Evolutionary conservation across 805 yeast genomes (phyloP).

Genomic region (Suhomyces vadensis): DNA sequence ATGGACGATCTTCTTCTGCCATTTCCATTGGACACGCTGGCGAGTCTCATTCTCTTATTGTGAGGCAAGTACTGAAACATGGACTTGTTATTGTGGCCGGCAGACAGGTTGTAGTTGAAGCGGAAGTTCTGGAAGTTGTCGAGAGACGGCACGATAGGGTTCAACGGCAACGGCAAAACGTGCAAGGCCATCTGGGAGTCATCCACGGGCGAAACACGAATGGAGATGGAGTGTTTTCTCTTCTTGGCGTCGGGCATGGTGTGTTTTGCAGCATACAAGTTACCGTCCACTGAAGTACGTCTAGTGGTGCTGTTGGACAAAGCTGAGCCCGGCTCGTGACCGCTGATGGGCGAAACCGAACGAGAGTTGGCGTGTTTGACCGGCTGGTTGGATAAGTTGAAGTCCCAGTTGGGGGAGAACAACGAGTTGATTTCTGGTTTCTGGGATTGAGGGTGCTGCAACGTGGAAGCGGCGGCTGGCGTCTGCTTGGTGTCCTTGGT

Average conservation of each 20-base stretch:
- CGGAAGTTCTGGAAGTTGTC: slow-evolving; percentile 32
- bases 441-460: slow-evolving; percentile 15
- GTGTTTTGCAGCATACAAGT: neutral
- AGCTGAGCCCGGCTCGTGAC: neutral
- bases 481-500: neutral
- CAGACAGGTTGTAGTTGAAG: slow-evolving; percentile 14
- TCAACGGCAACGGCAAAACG: slow-evolving; percentile 33
- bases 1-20: slow-evolving; percentile 57
- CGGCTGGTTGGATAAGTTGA: slow-evolving; percentile 5
- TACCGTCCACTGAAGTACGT: neutral
- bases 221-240: slow-evolving; percentile 13
- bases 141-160: slow-evolving; percentile 37
- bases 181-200: slow-evolving; percentile 11
- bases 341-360: slow-evolving; percentile 12
- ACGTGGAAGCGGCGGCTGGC: neutral
- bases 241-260: slow-evolving; percentile 10
- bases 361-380: slow-evolving; percentile 6
- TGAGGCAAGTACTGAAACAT: slow-evolving; percentile 57
- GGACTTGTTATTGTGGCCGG: slow-evolving; percentile 10
- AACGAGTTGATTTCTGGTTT: slow-evolving; percentile 11
- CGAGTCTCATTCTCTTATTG: slow-evolving; percentile 52
- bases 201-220: slow-evolving; percentile 15
- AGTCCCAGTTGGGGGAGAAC: slow-evolving; percentile 23
- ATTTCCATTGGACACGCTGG: slow-evolving; percentile 39
- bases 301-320: neutral